phyloP scores from a whole-genome alignment of 305 asterid genomes.

The Vinca major region DNA sequence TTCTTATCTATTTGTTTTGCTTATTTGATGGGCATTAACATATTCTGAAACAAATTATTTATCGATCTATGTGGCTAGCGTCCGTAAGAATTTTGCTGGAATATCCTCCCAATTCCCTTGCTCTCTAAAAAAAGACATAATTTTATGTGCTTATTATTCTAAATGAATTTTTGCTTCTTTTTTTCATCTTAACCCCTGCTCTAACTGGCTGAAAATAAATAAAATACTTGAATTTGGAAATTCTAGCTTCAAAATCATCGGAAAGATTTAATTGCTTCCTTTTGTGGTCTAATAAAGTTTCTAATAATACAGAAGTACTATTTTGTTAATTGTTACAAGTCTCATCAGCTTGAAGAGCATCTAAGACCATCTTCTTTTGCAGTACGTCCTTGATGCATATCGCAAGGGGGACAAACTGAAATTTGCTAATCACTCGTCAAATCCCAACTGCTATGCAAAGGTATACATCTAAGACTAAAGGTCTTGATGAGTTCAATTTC shows the following conservation, averaged over 20 bases:
- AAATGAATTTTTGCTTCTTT: too few relatives aligned
- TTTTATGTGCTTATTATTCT: background rate
- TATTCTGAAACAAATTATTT: too few relatives aligned
- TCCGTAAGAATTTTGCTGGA: too few relatives aligned
- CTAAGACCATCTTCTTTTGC: slow-evolving; percentile 19
- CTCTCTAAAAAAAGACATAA: background rate
- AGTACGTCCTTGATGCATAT: slow-evolving; percentile 95
- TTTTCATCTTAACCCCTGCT: too few relatives aligned
- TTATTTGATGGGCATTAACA: too few relatives aligned
- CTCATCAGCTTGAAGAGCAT: background rate
- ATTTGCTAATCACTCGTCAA: slow-evolving; percentile 95
- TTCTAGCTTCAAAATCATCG: background rate
- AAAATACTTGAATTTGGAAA: too few relatives aligned
- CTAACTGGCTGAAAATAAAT: too few relatives aligned
- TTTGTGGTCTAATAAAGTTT: background rate
- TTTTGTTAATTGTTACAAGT: too few relatives aligned
- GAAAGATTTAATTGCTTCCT: background rate
- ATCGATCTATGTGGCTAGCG: too few relatives aligned
- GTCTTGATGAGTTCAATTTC: background rate
- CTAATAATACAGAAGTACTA: too few relatives aligned
- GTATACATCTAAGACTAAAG: slow-evolving; percentile 23
- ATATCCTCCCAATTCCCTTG: background rate
- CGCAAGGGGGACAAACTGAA: slow-evolving; percentile 92
- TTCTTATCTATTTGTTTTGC: too few relatives aligned
- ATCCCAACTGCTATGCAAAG: slow-evolving; percentile 93